Base-by-base conservation (phyloP, 2,329 filamentous ascomycete species). In the Fusarium stilboides region DNA sequence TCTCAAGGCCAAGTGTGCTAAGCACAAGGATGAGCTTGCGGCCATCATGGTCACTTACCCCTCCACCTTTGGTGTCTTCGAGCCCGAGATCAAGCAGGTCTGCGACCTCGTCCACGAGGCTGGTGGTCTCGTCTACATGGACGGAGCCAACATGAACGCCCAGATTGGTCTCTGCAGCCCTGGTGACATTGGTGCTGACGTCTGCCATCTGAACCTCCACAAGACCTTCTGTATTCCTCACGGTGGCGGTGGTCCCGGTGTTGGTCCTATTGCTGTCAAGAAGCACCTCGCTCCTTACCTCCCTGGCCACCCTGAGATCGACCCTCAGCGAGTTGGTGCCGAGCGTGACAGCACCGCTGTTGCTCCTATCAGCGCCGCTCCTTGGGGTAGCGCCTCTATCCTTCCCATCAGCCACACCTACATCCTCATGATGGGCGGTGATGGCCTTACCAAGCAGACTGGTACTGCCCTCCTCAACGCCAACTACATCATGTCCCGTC, bases 151-250 rank as follows among this genome's bases (percentile, higher is more conserved):
- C 84, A 95, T 98, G 93, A 98, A 98, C 78, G 95, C 95, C 12
- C 95, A 98, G 80, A 97, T 98, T 65, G 95, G 95, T 12, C 87
- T 98, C 14, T 97, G 94, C 85, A 97, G 93, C 6, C 95, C 95
- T 3, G 95, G 95, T 40, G 94, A 97, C 79, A 97, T 98, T 71
- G 95, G 95, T n/a, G 95, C 95, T 28, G 95, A 98, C 78, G 94
- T 98, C 39, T 98, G 95, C 86, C 95, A 98, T 84, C 86, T 98
- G 61, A 98, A 98, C 82, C 87, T 98, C 26, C 95, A 98, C 88
- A 98, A 98, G 88, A 98, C 95, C 13, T 98, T 98, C 86, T 98
- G 95, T 80, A 98, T 98, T 74, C 95, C 95, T 45, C 95, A 98
- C 80, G 95, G 95, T 53, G 95, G 95, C 67, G 95, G 95, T 71